Conservation (phyloP, 352 stramenopile genomes). For the Pythium apleroticum region DNA sequence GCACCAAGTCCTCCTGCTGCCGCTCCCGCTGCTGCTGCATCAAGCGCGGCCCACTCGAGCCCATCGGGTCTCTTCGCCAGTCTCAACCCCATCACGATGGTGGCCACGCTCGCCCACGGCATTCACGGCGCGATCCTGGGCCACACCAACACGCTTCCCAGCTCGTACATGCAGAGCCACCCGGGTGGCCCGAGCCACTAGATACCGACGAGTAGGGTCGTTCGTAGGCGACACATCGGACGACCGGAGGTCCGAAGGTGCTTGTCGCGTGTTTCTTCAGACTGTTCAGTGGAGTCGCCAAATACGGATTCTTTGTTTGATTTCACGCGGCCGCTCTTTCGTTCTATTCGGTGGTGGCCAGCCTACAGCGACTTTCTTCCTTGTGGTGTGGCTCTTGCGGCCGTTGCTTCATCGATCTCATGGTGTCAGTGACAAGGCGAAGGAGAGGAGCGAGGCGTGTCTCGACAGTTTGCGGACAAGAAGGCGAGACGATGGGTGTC, state of each 20-base stretch:
- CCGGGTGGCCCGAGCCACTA: neutral
- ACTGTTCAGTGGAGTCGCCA: too few relatives aligned
- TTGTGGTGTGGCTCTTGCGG: too few relatives aligned
- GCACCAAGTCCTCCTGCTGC: neutral
- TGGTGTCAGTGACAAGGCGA: too few relatives aligned
- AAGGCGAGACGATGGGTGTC: too few relatives aligned
- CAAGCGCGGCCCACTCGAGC: too few relatives aligned
- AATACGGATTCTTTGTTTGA: too few relatives aligned
- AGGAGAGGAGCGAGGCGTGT: too few relatives aligned
- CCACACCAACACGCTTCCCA: conserved; percentile 20
- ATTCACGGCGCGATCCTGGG: conserved; percentile 13
- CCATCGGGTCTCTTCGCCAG: conserved; percentile 3
- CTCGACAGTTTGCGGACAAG: too few relatives aligned
- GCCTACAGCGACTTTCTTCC: too few relatives aligned
- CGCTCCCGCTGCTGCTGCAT: neutral
- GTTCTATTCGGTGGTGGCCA: too few relatives aligned
- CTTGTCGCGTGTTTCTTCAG: neutral
- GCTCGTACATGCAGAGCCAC: conserved; percentile 24
- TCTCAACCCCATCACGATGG: conserved; percentile 9
- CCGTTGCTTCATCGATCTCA: too few relatives aligned
- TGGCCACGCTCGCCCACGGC: conserved; percentile 15
- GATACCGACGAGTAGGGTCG: neutral
- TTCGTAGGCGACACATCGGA: neutral
- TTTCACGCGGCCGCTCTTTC: too few relatives aligned
- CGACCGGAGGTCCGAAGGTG: neutral